Conservation (phyloP, 805 yeast species). For the Brettanomyces sp. region DNA sequence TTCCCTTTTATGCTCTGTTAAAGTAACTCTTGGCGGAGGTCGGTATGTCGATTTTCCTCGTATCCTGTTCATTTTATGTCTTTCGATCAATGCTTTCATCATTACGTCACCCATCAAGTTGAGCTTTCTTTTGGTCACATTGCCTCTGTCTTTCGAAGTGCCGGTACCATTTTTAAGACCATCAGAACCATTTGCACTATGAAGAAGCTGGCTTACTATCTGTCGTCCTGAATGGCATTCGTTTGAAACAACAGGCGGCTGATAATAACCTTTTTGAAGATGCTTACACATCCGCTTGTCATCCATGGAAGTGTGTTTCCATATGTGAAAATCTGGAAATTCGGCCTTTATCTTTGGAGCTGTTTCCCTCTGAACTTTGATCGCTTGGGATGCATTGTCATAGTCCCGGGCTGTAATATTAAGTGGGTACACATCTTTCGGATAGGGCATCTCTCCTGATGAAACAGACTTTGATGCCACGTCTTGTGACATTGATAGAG, state of each 20-base stretch:
- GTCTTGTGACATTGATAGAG: too few species aligned
- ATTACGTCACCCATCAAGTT: constrained; percentile 40
- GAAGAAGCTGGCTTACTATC: constrained; percentile 31
- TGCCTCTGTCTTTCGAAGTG: background rate
- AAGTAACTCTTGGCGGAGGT: constrained; percentile 83
- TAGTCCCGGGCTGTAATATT: constrained; percentile 12
- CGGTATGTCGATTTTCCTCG: constrained; percentile 47
- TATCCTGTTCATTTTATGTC: constrained; percentile 37
- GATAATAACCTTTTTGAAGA: constrained; percentile 64
- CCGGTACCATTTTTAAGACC: background rate
- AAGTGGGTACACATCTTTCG: constrained; percentile 23
- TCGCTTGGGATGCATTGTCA: too few species aligned
- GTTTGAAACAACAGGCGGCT: constrained; percentile 50
- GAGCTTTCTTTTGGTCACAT: constrained; percentile 15
- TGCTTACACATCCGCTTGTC: constrained; percentile 42
- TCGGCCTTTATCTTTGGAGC: constrained; percentile 1
- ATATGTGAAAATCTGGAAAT: constrained; percentile 67
- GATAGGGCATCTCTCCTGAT: constrained; percentile 16
- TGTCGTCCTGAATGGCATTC: constrained; percentile 67
- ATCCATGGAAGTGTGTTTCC: constrained; percentile 53
- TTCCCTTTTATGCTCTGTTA: constrained; percentile 80
- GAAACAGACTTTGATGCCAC: background rate
- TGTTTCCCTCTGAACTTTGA: too few species aligned
- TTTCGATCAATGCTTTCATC: constrained; percentile 36
- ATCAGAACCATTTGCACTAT: background rate